Evolutionary conservation across 2,329 filamentous ascomycete genomes (phyloP), one percentile per base, ranked within the genome.

Genomic region (Biscogniauxia mediterranea): DNA sequence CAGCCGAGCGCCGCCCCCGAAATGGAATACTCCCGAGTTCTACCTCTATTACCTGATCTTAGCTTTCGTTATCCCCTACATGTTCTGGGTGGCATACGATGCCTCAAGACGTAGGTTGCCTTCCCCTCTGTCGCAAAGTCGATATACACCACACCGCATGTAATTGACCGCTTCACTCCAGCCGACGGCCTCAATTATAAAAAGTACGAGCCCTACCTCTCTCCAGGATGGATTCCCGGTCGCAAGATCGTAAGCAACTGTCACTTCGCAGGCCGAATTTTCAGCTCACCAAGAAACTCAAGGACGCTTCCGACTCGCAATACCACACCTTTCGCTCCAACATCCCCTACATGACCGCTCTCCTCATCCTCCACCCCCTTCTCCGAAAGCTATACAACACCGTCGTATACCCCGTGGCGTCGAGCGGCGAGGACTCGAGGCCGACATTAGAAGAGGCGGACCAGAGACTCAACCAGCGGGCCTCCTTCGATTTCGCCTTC

Each of bases 301-400:
- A 93, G 89, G 95, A 99, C 78, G 88, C 93, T 65, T 95, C 93
- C 49, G 95, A 99, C 77, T 77, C 84, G 32, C 95, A 99, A 76
- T 99, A 98, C 77, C 81, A 83, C 61, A 88, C 86, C 46, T 97
- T 99, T 73, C 89, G 96, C 67, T 80, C 84, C 64, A 98, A 98
- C 71, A 83, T 98, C 46, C 93, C 92, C 1, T 92, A 90, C 73
- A 87, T 98, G 75, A 81, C 85, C 8, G 68, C 88, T 9, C 84
- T 98, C 5, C 78, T 98, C 15, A 68, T 91, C 25, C 76, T 93
- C 52, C 95, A 99, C 74, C 94, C 93, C 1, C 73, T 96, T 3
- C 77, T 94, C 61, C 89, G 95, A 65, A 87, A 83, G 65, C 71
- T 84, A 0, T 97, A 92, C 78, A 88, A 95, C 69, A 72, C 73